Base-by-base conservation (phyloP, 2,329 filamentous ascomycete genomes). In the Drechslerella dactyloides region DNA sequence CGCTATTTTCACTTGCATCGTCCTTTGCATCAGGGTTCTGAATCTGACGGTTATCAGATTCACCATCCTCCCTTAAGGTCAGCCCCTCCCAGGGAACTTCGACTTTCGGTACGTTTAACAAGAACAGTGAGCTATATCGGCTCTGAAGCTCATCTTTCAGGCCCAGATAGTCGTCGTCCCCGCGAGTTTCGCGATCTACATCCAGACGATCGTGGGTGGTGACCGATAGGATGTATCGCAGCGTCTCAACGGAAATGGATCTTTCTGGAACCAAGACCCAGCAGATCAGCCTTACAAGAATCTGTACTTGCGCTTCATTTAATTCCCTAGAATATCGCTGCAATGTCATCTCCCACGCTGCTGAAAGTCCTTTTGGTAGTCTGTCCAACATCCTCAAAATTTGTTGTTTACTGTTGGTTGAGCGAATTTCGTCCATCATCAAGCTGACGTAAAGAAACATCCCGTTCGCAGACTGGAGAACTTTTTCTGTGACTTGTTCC, bases 371-470 rank as follows among this genome's bases (percentile, higher is more conserved):
- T 4, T 17, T 27, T n/a, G 55, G 55, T 21, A 59, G n/a, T n/a
- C 44, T 30, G 11, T 21, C 30, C 2, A 59, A 40, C 27, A 37
- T 21, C 30, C 17, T 21, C 4, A 35, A 40, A 17, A 59, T 50
- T n/a, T 59, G 55, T 50, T 59, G 35, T 5, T 35, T 6, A 7
- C 55, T 46, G 15, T 24, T 59, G 35, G 46, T 59, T 15, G 46
- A 27, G 17, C 13, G 8, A 19, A 59, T 46, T 40, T 59, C 55
- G n/a, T 59, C 44, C 21, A 59, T 19, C 55, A 59, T 59, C 11
- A 59, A 40, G 24, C 48, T 50, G 19, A 59, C 44, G n/a, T 50
- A 59, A 35, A 59, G 21, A 48, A 59, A 59, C 55, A 59, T 59
- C 5, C 55, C 55, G 21, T 59, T 30, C 7, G 55, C 55, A 50